Conservation (phyloP, 768 basidiomycete genomes). For the Lepiota venenata region DNA sequence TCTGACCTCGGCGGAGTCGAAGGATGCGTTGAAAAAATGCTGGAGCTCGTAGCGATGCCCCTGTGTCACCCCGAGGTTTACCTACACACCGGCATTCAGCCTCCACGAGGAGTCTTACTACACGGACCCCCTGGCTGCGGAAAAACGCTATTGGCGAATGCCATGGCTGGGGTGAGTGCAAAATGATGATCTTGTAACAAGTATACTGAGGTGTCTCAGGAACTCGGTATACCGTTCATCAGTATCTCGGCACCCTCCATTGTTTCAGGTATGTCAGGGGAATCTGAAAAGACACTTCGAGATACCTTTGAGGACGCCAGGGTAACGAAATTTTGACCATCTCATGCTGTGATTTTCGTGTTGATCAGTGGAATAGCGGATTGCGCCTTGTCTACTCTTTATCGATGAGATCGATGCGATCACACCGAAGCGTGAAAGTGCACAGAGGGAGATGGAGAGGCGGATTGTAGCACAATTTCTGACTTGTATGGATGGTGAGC, state of each 20-base stretch:
- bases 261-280: conserved; percentile 97
- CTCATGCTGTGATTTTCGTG: conserved; percentile 14
- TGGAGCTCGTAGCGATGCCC: conserved; percentile 96
- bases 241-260: conserved; percentile 93
- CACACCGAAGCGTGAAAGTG: conserved; percentile 95
- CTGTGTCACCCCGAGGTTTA: conserved; percentile 95
- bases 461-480: conserved; percentile 96
- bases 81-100: conserved; percentile 86
- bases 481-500: conserved; percentile 96
- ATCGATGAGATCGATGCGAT: conserved; percentile 99
- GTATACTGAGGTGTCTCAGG: conserved; percentile 42
- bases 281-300: conserved; percentile 93
- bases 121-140: conserved; percentile 98
- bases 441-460: conserved; percentile 97
- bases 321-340: no score
- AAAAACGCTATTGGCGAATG: conserved; percentile 92
- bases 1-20: conserved; percentile 89
- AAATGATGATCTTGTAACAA: neutral
- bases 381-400: conserved; percentile 92
- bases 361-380: conserved; percentile 43
- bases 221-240: conserved; percentile 91
- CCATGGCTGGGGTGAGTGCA: conserved; percentile 83
- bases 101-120: conserved; percentile 87
- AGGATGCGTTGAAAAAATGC: conserved; percentile 83
- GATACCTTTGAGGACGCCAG: conserved; percentile 98